Conservation (phyloP, 2,329 filamentous ascomycete genomes). For the Thyridium curvatum region DNA sequence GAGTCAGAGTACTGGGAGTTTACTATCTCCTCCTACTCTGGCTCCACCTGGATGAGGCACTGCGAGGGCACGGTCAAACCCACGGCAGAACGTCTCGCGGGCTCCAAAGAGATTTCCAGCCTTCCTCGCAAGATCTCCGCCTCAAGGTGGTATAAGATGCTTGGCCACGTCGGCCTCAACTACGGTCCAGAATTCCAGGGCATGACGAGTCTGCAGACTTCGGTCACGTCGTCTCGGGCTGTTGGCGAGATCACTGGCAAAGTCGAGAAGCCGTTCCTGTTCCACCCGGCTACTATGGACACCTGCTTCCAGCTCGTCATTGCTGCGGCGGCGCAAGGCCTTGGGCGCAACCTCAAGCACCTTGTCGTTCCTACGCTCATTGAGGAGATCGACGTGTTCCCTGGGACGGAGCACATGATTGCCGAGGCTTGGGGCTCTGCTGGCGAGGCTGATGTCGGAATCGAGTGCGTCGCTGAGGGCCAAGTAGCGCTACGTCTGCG, state of each 20-base stretch:
- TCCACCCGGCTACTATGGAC: slow-evolving; percentile 33
- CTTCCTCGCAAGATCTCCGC: slow-evolving; percentile 13
- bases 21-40: slow-evolving; percentile 18
- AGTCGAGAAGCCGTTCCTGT: slow-evolving; percentile 19
- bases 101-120: slow-evolving; percentile 4
- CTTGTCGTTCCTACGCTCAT: slow-evolving; percentile 18
- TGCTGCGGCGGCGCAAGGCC: slow-evolving; percentile 10
- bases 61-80: slow-evolving; percentile 16
- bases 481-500: no score
- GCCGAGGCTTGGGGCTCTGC: no score
- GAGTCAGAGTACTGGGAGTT: slow-evolving; percentile 24
- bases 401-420: no score
- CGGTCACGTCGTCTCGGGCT: slow-evolving; percentile 11
- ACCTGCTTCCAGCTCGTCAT: slow-evolving; percentile 21
- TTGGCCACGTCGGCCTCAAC: slow-evolving; percentile 19
- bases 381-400: slow-evolving; percentile 12
- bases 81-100: slow-evolving; percentile 3
- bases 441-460: no score
- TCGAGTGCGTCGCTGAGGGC: no score
- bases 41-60: slow-evolving; percentile 19
- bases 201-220: slow-evolving; percentile 14
- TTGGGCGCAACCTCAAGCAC: not conserved
- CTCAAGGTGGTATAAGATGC: slow-evolving; percentile 16
- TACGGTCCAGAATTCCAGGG: slow-evolving; percentile 23
- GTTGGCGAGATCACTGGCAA: slow-evolving; percentile 10